phyloP scores from a whole-genome alignment of 2,329 filamentous ascomycete species.

The Coccinonectria pachysandricola region DNA sequence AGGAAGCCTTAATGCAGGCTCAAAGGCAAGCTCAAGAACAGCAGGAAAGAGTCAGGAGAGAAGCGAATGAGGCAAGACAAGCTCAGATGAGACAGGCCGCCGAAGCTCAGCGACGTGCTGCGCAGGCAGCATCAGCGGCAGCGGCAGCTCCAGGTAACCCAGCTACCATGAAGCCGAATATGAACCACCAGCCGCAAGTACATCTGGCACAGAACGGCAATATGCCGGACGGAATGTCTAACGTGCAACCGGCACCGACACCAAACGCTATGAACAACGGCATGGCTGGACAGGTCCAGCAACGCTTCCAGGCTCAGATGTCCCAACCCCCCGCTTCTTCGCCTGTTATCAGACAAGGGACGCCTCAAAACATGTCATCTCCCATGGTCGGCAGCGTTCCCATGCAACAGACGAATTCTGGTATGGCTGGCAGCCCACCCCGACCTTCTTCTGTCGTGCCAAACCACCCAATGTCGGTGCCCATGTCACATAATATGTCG shows the following conservation, averaged over 20 bases:
- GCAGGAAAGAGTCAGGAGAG: constrained; percentile 30
- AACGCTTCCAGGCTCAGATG: constrained; percentile 43
- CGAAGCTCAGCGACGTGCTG: constrained; percentile 27
- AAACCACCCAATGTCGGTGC: constrained; percentile 45
- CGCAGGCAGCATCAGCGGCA: constrained; percentile 20
- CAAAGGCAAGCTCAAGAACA: constrained; percentile 35
- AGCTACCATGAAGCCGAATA: constrained; percentile 4
- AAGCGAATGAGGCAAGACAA: constrained; percentile 25
- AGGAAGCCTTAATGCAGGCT: constrained; percentile 33
- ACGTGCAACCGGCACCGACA: constrained; percentile 27
- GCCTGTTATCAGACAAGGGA: constrained; percentile 54
- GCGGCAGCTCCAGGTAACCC: constrained; percentile 17
- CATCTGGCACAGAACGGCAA: constrained; percentile 29
- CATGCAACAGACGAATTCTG: constrained; percentile 57
- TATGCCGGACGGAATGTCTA: constrained; percentile 26
- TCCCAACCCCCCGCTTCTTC: constrained; percentile 57
- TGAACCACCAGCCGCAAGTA: constrained; percentile 22
- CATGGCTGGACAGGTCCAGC: constrained; percentile 30
- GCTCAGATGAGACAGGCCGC: constrained; percentile 27
- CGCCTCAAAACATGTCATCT: constrained; percentile 55
- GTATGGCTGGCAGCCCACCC: constrained; percentile 57
- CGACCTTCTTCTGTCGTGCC: constrained; percentile 57
- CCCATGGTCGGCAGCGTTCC: constrained; percentile 51
- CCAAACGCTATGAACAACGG: constrained; percentile 28
- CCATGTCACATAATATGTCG: constrained; percentile 54